Evolutionary conservation across 257 asterid genomes (phyloP).

Genomic region (Fraxinus excelsior): DNA sequence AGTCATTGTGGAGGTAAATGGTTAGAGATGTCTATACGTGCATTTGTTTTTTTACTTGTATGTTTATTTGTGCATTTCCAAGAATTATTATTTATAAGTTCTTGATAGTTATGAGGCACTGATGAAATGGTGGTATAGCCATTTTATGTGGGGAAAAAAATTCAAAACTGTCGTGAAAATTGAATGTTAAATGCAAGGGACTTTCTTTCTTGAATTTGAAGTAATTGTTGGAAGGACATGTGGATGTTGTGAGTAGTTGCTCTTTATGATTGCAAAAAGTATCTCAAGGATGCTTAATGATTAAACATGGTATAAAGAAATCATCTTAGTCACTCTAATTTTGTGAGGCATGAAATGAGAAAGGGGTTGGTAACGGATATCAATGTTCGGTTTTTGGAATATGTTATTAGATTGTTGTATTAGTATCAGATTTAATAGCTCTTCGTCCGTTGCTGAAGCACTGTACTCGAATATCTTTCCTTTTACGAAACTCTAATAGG

Average conservation of each 20-base stretch:
- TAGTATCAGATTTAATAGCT: not conserved
- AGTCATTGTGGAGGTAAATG: conserved; percentile 69
- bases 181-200: not conserved
- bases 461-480: conserved; percentile 1
- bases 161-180: not conserved
- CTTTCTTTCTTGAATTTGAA: not conserved
- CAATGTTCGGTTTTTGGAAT: not conserved
- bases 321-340: not conserved
- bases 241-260: not conserved
- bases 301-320: not conserved
- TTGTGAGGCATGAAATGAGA: not conserved
- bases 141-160: not conserved
- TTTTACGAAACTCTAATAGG: not conserved
- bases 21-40: not conserved
- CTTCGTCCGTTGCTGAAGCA: not conserved
- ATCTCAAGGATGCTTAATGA: not conserved
- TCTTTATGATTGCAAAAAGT: not conserved
- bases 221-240: not conserved
- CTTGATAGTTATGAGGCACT: not conserved
- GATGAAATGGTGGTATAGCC: not conserved
- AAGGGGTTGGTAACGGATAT: not conserved
- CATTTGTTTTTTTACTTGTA: conserved; percentile 1
- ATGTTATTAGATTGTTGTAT: not conserved
- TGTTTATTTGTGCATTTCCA: not conserved
- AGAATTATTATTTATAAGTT: not conserved